Conservation (phyloP, 192 early-diverging fungal species). For the Diversispora eburnea region DNA sequence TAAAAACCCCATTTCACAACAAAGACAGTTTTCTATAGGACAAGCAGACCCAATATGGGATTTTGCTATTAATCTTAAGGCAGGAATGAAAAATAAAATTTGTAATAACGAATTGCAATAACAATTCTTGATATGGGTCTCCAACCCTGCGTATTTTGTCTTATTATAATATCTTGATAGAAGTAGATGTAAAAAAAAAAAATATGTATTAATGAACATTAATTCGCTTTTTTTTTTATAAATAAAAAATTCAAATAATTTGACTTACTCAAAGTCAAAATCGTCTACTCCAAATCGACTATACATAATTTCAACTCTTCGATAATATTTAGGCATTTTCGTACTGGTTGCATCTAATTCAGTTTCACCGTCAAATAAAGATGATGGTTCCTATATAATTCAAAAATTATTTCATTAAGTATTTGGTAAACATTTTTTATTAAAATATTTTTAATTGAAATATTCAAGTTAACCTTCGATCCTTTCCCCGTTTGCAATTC, state of each 20-base stretch:
- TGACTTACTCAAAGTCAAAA: conserved; percentile 87
- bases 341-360: conserved; percentile 40
- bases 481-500: conserved; percentile 57
- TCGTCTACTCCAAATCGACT: conserved; percentile 96
- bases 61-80: conserved; percentile 64
- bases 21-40: conserved; percentile 71
- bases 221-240: neutral
- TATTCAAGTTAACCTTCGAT: conserved; percentile 20
- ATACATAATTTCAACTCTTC: conserved; percentile 81
- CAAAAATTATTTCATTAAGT: neutral
- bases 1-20: conserved; percentile 90
- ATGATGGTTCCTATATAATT: neutral
- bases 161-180: conserved; percentile 76
- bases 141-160: conserved; percentile 82
- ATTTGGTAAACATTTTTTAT: neutral
- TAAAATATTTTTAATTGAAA: neutral
- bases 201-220: neutral
- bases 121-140: conserved; percentile 85
- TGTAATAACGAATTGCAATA: conserved; percentile 92
- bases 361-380: conserved; percentile 29
- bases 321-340: conserved; percentile 66
- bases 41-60: conserved; percentile 70
- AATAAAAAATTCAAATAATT: neutral
- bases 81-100: conserved; percentile 68
- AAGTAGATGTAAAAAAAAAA: neutral